A percentile compares a stretch with the other conserved stretches of the same genome.
These are phyloP conservation scores for Monosporascus sp. DNA, from an alignment of 2,329 filamentous ascomycete genomes.

Conservation along the genomic window DNA sequence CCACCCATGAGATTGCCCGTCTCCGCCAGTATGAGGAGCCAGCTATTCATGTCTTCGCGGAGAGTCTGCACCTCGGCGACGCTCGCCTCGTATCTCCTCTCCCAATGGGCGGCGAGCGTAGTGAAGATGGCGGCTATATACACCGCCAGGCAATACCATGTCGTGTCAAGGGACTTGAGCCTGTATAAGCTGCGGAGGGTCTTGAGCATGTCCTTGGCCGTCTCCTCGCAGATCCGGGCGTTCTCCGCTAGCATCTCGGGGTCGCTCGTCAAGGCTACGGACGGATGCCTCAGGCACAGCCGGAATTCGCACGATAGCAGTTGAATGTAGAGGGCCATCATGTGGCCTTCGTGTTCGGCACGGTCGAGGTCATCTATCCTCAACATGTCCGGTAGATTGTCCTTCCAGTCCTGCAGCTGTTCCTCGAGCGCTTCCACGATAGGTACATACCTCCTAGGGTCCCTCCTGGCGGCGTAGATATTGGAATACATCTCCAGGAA, in stretches of 20 bases:
- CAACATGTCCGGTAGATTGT: slow-evolving; percentile 58
- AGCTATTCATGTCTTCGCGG: slow-evolving; percentile 61
- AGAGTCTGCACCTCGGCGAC: slow-evolving; percentile 54
- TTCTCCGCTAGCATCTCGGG: slow-evolving; percentile 54
- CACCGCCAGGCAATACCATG: slow-evolving; percentile 69
- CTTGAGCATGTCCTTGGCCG: slow-evolving; percentile 57
- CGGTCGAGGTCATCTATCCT: slow-evolving; percentile 37
- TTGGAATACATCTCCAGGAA: slow-evolving; percentile 70
- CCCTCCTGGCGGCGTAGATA: slow-evolving; percentile 65
- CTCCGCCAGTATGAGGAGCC: slow-evolving; percentile 63
- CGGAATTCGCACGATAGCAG: slow-evolving; percentile 52
- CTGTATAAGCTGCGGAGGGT: slow-evolving; percentile 54
- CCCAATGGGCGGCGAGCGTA: slow-evolving; percentile 62
- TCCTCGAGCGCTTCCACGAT: slow-evolving; percentile 61
- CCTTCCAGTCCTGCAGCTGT: slow-evolving; percentile 57
- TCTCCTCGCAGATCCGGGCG: slow-evolving; percentile 60
- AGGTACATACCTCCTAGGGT: slow-evolving; percentile 56
- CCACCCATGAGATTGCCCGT: slow-evolving; percentile 62
- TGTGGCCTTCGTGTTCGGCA: slow-evolving; percentile 34
- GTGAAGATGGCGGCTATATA: slow-evolving; percentile 71
- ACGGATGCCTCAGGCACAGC: slow-evolving; percentile 57
- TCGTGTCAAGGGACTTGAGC: slow-evolving; percentile 67
- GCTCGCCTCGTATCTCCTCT: slow-evolving; percentile 57
- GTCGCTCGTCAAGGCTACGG: slow-evolving; percentile 50
- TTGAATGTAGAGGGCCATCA: slow-evolving; percentile 50